Conservation (phyloP, 768 basidiomycete genomes). For the Russula abietina region DNA sequence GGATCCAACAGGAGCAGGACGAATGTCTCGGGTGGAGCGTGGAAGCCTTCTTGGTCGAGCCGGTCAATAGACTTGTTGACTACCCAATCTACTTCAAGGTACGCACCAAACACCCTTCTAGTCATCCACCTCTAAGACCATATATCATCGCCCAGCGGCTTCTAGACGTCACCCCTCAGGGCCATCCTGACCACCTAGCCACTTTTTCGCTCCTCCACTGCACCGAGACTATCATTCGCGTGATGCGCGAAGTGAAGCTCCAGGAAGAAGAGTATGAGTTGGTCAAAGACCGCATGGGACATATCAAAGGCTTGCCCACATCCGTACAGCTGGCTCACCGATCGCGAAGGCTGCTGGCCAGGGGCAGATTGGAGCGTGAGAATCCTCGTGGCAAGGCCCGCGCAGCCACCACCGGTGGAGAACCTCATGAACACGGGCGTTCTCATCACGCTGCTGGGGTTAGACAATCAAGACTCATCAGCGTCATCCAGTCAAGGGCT, state of each 20-base stretch:
- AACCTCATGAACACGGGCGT: background rate
- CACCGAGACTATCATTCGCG: slow-evolving; percentile 64
- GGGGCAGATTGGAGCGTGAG: slow-evolving; percentile 52
- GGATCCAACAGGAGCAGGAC: slow-evolving; percentile 51
- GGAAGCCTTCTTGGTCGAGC: slow-evolving; percentile 65
- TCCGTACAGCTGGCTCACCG: slow-evolving; percentile 53
- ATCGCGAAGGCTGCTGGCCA: slow-evolving; percentile 67
- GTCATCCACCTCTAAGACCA: slow-evolving; percentile 8
- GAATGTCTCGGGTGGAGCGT: slow-evolving; percentile 61
- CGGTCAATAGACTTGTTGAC: slow-evolving; percentile 61
- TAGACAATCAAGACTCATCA: slow-evolving; percentile 23
- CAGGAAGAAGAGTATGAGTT: slow-evolving; percentile 84
- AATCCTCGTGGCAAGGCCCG: slow-evolving; percentile 28
- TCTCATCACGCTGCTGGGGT: slow-evolving; percentile 5
- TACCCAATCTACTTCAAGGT: slow-evolving; percentile 76
- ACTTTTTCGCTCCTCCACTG: slow-evolving; percentile 60
- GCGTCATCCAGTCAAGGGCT: slow-evolving; percentile 15
- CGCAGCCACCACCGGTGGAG: background rate
- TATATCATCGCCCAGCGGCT: slow-evolving; percentile 48
- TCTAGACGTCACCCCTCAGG: slow-evolving; percentile 58
- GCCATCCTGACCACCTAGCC: slow-evolving; percentile 64
- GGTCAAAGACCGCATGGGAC: slow-evolving; percentile 52
- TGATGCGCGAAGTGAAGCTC: slow-evolving; percentile 78
- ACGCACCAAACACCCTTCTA: slow-evolving; percentile 28
- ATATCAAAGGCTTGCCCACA: slow-evolving; percentile 55